These are phyloP conservation scores for Ophiostoma montium DNA, from an alignment of 2,329 filamentous ascomycete species.

Conservation along the genomic window DNA sequence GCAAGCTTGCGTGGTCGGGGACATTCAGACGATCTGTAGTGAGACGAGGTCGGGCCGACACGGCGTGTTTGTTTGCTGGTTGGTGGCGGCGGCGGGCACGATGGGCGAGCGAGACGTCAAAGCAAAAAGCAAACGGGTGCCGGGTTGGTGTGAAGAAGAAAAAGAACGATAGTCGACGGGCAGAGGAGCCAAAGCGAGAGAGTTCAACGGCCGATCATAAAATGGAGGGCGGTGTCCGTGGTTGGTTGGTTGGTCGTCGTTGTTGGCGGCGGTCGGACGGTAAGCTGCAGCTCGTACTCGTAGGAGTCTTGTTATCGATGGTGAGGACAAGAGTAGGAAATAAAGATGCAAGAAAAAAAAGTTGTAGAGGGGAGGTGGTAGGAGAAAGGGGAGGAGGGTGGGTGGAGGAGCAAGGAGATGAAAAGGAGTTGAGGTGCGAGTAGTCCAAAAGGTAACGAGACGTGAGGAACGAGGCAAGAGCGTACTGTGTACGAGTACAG, in stretches of 20 bases:
- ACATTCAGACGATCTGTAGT: constrained; percentile 7
- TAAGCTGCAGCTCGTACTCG: not conserved
- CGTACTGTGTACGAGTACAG: not conserved
- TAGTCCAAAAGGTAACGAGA: not conserved
- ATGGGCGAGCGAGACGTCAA: not conserved
- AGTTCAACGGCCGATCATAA: not conserved
- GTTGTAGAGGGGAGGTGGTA: not conserved
- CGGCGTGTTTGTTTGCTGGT: not conserved
- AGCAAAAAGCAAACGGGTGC: too few species aligned
- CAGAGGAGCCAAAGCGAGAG: not conserved
- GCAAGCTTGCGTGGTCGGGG: constrained; percentile 6
- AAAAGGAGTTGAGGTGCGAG: constrained; percentile 2
- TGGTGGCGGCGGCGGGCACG: not conserved
- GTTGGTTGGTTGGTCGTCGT: not conserved
- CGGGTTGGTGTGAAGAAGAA: not conserved
- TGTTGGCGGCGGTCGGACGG: constrained; percentile 2
- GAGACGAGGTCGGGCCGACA: not conserved
- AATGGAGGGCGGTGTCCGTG: not conserved
- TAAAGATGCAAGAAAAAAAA: not conserved
- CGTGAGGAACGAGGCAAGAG: not conserved
- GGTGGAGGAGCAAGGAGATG: constrained; percentile 1
- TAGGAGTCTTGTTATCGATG: not conserved
- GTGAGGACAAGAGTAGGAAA: not conserved
- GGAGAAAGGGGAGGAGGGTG: not conserved
- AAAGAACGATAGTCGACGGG: not conserved